Base-by-base conservation (phyloP, 352 stramenopile species). In the Aphanomyces euteiches region DNA sequence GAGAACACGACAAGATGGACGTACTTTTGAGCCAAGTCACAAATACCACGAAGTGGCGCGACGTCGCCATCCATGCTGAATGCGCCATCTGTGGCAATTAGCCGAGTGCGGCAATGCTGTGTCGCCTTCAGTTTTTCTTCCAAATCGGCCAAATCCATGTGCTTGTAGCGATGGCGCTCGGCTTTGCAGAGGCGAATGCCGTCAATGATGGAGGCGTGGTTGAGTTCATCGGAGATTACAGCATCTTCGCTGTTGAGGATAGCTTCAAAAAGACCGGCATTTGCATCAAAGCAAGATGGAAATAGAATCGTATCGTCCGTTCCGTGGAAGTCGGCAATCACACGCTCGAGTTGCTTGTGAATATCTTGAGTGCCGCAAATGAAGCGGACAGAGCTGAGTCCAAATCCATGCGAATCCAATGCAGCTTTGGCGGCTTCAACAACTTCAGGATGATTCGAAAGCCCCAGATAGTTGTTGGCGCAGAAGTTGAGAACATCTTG, bases 41-140 rank as follows among this genome's bases (percentile, higher is more conserved):
- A 92, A 66, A 98, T 98, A 40, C 95, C 85, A 67, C 91, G 68
- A 41, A 98, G 78, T 39, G 88, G 89, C 39, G 93, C 93, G 39
- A 98, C 91, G 67, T 98, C 92, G 6, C 93, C 93, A 73, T 98
- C 93, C 93, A 98, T 98, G 60, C 79, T 94, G 74, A 98, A 98
- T n/a, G 97, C 93, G 41, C 93, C 93, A 72, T 98, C 93, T 0
- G 93, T 98, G 8, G 90, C 91, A 66, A 98, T 96, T 34, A 98
- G 78, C 2, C 89, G 89, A 66, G 87, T 91, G 67, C 90, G 90
- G 74, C 80, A 92, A 79, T 97, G 88, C 79, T 97, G 86, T 38
- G 92, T 93, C 34, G 83, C 81, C 72, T 96, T 76, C 21, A 98
- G 79, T 69, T 96, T 96, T 34, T 72, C 72, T 74, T 98, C 92